These are phyloP conservation scores for Durusdinium trenchii DNA, from an alignment of 73 alveolate species.

Conservation along the genomic window DNA sequence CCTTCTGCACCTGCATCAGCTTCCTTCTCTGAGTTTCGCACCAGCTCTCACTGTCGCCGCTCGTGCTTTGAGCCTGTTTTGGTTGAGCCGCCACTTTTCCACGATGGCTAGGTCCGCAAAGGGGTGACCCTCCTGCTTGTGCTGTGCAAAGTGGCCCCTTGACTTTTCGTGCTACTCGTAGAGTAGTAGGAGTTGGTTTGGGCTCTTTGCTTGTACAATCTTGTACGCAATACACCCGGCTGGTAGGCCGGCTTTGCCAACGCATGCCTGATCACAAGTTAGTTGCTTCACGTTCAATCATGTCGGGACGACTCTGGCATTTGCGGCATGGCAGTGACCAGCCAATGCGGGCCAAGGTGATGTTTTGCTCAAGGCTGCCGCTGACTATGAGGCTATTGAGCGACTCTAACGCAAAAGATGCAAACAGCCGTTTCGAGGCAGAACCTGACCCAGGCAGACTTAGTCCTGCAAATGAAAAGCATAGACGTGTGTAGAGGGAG, in stretches of 20 bases:
- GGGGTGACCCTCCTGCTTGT: too few species aligned
- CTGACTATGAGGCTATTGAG: slow-evolving; percentile 69
- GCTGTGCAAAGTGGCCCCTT: too few species aligned
- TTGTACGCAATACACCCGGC: slow-evolving; percentile 43
- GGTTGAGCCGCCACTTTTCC: too few species aligned
- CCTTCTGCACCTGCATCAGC: too few species aligned
- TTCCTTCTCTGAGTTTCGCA: too few species aligned
- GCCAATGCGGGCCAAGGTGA: slow-evolving; percentile 2
- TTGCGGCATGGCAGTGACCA: not conserved
- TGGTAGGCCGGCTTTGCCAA: slow-evolving; percentile 42
- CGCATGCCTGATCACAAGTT: not conserved
- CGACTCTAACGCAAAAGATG: not conserved
- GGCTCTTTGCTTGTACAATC: slow-evolving; percentile 49
- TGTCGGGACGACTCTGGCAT: not conserved
- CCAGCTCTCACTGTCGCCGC: too few species aligned
- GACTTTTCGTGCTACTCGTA: too few species aligned
- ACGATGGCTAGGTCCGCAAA: too few species aligned
- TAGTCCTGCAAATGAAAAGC: not conserved
- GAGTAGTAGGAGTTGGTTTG: slow-evolving; percentile 1
- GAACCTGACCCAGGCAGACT: not conserved
- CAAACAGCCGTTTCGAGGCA: too few species aligned
- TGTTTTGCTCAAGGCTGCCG: slow-evolving; percentile 66
- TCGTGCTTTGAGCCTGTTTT: too few species aligned
- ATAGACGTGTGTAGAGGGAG: not conserved
- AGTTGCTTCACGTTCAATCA: not conserved